These are phyloP conservation scores for Melanomma pulvis-pyrius DNA, from an alignment of 495 filamentous ascomycete species.

Conservation along the genomic window DNA sequence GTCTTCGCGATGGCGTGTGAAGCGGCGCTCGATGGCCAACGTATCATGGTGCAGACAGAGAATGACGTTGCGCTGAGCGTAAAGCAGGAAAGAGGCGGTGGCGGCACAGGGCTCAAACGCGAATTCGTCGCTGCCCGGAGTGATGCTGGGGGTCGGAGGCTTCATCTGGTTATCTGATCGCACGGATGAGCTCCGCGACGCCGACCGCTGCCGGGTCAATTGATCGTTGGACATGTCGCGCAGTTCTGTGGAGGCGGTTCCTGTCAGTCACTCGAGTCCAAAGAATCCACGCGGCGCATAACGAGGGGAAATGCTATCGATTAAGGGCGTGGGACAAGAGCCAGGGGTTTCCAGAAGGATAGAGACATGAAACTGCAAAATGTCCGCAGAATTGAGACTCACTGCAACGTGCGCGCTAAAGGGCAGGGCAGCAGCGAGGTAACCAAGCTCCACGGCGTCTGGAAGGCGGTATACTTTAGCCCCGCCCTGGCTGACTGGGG, in stretches of 20 bases:
- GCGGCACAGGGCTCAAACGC: conserved; percentile 83
- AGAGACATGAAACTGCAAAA: conserved; percentile 28
- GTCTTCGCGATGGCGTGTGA: conserved; percentile 80
- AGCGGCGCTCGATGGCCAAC: conserved; percentile 83
- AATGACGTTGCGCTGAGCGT: conserved; percentile 76
- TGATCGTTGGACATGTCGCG: conserved; percentile 35
- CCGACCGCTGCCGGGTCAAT: conserved; percentile 54
- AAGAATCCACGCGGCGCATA: conserved; percentile 20
- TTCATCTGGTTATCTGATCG: conserved; percentile 48
- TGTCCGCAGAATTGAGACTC: conserved; percentile 35
- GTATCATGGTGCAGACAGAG: conserved; percentile 90
- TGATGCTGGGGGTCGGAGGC: conserved; percentile 54
- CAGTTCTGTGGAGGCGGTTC: conserved; percentile 20
- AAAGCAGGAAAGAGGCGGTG: conserved; percentile 84
- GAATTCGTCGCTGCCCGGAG: conserved; percentile 57
- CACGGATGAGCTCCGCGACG: conserved; percentile 59
- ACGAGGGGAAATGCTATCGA: conserved; percentile 30
- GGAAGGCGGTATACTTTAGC: conserved; percentile 36
- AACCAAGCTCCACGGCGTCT: conserved; percentile 30
- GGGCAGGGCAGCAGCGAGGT: conserved; percentile 21
- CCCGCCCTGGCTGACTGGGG: conserved; percentile 40
- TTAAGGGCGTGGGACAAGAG: conserved; percentile 24
- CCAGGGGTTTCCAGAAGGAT: conserved; percentile 33
- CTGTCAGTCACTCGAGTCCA: conserved; percentile 30
- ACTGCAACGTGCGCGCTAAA: conserved; percentile 40